Evolutionary conservation across 2,329 filamentous ascomycete genomes (phyloP).

Genomic region (Penicillium sp.): DNA sequence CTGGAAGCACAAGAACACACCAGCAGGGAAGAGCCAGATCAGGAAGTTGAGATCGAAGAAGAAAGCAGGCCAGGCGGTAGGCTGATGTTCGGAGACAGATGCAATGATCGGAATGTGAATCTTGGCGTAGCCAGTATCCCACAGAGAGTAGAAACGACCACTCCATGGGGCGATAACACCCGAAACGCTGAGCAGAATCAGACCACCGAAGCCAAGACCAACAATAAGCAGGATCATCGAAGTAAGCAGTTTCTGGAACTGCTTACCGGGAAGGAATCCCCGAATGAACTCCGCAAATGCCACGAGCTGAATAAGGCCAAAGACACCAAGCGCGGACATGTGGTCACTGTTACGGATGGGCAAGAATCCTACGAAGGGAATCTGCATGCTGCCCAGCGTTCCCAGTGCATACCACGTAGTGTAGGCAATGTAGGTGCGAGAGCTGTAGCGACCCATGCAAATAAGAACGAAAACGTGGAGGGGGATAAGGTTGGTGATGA

Average conservation of each 20-base stretch:
- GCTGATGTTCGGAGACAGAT: conserved; percentile 99
- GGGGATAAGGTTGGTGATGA: conserved; percentile 96
- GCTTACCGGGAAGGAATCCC: conserved; percentile 82
- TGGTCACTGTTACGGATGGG: conserved; percentile 97
- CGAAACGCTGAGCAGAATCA: conserved; percentile 79
- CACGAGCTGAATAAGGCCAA: conserved; percentile 90
- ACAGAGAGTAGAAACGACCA: conserved; percentile 97
- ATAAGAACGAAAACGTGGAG: conserved; percentile 92
- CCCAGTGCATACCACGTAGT: conserved; percentile 97
- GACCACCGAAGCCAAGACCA: conserved; percentile 67
- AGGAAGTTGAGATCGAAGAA: conserved; percentile 98
- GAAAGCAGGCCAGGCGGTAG: conserved; percentile 97
- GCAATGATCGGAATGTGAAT: conserved; percentile 99
- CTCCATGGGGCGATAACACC: conserved; percentile 97
- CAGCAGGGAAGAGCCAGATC: conserved; percentile 98
- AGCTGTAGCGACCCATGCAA: conserved; percentile 95
- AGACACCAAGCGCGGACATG: conserved; percentile 84
- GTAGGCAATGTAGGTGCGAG: conserved; percentile 91
- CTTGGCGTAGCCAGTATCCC: conserved; percentile 98
- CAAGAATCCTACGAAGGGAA: conserved; percentile 96
- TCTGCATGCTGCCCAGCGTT: conserved; percentile 97
- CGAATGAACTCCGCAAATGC: conserved; percentile 90
- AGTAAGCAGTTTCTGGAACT: conserved; percentile 88
- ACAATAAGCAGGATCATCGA: conserved; percentile 74
- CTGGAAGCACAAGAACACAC: conserved; percentile 97